These are phyloP conservation scores for Pisolithus albus DNA, from an alignment of 768 basidiomycete genomes.

Conservation along the genomic window DNA sequence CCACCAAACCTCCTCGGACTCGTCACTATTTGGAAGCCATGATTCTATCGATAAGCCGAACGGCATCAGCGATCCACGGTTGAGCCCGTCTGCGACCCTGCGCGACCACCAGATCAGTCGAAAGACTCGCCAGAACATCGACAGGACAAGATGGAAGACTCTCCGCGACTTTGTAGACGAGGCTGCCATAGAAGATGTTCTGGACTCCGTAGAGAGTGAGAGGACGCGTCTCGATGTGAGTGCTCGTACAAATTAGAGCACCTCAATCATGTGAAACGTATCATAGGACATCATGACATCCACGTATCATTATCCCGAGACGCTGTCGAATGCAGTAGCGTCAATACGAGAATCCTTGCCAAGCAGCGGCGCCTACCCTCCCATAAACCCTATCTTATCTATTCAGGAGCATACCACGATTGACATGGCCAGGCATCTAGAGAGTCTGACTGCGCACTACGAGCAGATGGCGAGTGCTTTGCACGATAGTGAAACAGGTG, in stretches of 20 bases:
- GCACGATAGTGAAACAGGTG: conserved; percentile 63
- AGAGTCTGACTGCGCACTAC: conserved; percentile 68
- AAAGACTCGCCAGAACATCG: conserved; percentile 23
- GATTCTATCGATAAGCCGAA: conserved; percentile 40
- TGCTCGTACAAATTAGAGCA: conserved; percentile 16
- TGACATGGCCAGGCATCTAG: conserved; percentile 68
- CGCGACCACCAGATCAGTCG: conserved; percentile 16
- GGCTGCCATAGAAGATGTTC: conserved; percentile 66
- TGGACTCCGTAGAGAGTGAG: conserved; percentile 69
- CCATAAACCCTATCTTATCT: conserved; percentile 38
- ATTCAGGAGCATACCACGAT: conserved; percentile 50
- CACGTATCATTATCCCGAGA: conserved; percentile 65
- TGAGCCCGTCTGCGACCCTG: conserved; percentile 27
- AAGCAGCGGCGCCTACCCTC: conserved; percentile 24
- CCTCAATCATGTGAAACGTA: background rate
- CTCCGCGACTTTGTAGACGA: conserved; percentile 84
- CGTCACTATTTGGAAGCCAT: conserved; percentile 78
- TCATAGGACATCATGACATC: conserved; percentile 51
- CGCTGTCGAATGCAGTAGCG: conserved; percentile 46
- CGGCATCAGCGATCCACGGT: conserved; percentile 33
- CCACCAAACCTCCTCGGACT: conserved; percentile 56
- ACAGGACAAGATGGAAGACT: conserved; percentile 69
- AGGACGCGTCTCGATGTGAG: conserved; percentile 58
- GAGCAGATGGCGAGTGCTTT: conserved; percentile 68
- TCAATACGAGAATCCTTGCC: conserved; percentile 52